Conservation (phyloP, 768 basidiomycete genomes). For the Lactifluus pinguis region DNA sequence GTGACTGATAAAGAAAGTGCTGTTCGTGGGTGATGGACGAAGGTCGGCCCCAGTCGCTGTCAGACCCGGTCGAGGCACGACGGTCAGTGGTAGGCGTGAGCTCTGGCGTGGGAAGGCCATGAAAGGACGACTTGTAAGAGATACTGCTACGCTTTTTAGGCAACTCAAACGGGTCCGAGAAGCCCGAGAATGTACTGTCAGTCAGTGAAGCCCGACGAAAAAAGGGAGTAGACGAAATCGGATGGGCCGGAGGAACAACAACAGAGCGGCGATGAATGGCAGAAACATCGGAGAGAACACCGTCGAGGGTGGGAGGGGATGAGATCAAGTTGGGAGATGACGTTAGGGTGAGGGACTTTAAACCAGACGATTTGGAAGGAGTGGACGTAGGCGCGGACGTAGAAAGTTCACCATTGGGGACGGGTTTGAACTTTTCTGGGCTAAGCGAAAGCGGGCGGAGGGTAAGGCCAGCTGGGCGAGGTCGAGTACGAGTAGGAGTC, state of each 20-base stretch:
- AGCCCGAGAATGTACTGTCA: too few species aligned
- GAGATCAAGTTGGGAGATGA: neutral
- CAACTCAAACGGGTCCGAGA: too few species aligned
- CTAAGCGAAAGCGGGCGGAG: slow-evolving; percentile 67
- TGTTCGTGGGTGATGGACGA: slow-evolving; percentile 46
- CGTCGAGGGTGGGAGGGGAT: too few species aligned
- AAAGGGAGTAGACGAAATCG: slow-evolving; percentile 21
- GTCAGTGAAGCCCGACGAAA: too few species aligned
- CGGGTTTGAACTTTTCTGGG: slow-evolving; percentile 37
- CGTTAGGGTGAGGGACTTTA: slow-evolving; percentile 46
- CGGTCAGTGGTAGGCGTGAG: slow-evolving; percentile 54
- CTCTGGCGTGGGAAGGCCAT: slow-evolving; percentile 63
- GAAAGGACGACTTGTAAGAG: slow-evolving; percentile 50
- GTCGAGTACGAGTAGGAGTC: slow-evolving; percentile 39
- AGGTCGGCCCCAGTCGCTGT: neutral
- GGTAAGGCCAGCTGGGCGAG: slow-evolving; percentile 56
- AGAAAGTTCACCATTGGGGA: slow-evolving; percentile 21
- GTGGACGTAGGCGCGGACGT: slow-evolving; percentile 42
- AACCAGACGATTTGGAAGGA: slow-evolving; percentile 38
- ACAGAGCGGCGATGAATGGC: too few species aligned
- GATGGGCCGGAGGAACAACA: slow-evolving; percentile 24
- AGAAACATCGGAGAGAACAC: too few species aligned
- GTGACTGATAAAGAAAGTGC: slow-evolving; percentile 79
- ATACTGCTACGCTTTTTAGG: slow-evolving; percentile 41
- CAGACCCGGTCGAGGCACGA: too few species aligned